Evolutionary conservation across 2,329 filamentous ascomycete species (phyloP).

Genomic region (Pseudogymnoascus sp.): DNA sequence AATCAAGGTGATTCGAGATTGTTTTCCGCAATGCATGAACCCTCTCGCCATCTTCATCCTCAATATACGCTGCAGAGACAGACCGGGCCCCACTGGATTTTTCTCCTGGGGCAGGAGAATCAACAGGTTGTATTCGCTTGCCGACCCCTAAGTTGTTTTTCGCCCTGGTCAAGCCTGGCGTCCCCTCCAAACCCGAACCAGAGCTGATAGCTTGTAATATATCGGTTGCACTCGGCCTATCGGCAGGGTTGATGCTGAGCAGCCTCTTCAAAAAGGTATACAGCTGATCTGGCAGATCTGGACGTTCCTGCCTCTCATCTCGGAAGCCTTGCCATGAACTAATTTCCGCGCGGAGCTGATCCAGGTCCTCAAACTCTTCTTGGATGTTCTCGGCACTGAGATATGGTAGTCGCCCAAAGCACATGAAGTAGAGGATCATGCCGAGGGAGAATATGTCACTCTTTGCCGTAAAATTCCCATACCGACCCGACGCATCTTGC

Average conservation of each 20-base stretch:
- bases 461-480: constrained; percentile 92
- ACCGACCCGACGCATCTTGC: constrained; percentile 49
- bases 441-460: constrained; percentile 97
- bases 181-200: constrained; percentile 7
- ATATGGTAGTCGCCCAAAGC: constrained; percentile 85
- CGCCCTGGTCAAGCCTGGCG: not conserved
- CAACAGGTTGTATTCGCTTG: constrained; percentile 25
- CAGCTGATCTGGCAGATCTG: constrained; percentile 76
- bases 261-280: constrained; percentile 78
- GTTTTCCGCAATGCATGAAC: not conserved
- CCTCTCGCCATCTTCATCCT: constrained; percentile 19
- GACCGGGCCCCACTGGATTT: constrained; percentile 22
- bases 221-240: constrained; percentile 77
- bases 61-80: constrained; percentile 23
- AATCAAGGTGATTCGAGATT: constrained; percentile 1
- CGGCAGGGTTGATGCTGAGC: constrained; percentile 65
- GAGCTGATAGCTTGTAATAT: constrained; percentile 47
- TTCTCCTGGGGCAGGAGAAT: constrained; percentile 24
- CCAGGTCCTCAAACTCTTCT: constrained; percentile 87
- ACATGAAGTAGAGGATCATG: constrained; percentile 98
- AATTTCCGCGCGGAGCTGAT: constrained; percentile 78
- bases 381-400: constrained; percentile 72
- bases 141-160: constrained; percentile 12
- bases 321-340: constrained; percentile 80
- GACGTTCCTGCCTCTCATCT: constrained; percentile 62